phyloP scores from a whole-genome alignment of 2,329 filamentous ascomycete genomes.

The Pseudocercospora macadamiae region DNA sequence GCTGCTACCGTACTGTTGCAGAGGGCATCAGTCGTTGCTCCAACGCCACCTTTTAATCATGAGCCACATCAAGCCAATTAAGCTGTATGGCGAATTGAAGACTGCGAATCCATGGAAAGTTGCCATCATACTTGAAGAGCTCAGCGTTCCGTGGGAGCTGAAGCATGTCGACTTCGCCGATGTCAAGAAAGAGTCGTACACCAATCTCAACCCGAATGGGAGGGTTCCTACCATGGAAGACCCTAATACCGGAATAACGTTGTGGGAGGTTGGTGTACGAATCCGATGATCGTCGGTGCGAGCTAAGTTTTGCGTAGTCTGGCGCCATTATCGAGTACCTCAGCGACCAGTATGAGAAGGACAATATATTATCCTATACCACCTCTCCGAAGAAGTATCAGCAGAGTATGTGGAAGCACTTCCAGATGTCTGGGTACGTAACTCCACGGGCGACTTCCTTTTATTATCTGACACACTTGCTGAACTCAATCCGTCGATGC shows the following conservation, averaged over 20 bases:
- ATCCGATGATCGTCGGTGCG: constrained; percentile 14
- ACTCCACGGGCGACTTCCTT: too few relatives aligned
- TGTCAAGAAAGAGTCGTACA: constrained; percentile 38
- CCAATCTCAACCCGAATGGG: constrained; percentile 49
- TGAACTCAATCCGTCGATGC: too few relatives aligned
- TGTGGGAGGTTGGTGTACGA: constrained; percentile 52
- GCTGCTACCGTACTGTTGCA: neutral
- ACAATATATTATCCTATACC: constrained; percentile 31
- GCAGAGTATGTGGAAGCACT: constrained; percentile 35
- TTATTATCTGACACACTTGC: too few relatives aligned
- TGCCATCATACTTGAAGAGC: constrained; percentile 5
- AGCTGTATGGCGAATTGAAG: neutral
- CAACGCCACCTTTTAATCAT: neutral
- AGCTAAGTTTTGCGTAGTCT: constrained; percentile 1
- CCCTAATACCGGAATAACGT: constrained; percentile 46
- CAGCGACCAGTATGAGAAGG: constrained; percentile 39
- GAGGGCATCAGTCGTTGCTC: neutral
- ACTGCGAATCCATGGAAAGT: neutral
- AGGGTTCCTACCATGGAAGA: constrained; percentile 48
- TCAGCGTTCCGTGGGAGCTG: constrained; percentile 6
- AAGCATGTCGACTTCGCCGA: neutral
- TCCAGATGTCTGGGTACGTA: constrained; percentile 38
- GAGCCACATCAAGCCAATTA: neutral
- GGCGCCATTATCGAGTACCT: constrained; percentile 37
- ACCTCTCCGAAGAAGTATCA: constrained; percentile 30